phyloP scores from a whole-genome alignment of 1,284 basidiomycete genomes.

The Fomitopsis schrenkii region DNA sequence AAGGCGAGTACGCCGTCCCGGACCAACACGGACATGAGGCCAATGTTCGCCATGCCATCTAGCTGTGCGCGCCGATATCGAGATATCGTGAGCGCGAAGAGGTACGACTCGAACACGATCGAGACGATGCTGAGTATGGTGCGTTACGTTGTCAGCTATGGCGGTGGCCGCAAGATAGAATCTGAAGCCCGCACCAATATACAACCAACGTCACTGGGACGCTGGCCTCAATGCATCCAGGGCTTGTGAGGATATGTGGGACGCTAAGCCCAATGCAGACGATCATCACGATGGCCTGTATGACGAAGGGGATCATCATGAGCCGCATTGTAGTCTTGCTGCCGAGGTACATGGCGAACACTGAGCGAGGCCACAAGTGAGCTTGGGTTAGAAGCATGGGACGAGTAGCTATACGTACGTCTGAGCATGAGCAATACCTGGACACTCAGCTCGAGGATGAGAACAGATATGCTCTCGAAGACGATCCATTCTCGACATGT shows the following conservation, averaged over 20 bases:
- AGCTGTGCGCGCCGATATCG: constrained; percentile 27
- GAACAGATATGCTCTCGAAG: constrained; percentile 26
- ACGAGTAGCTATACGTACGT: constrained; percentile 17
- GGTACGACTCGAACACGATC: constrained; percentile 31
- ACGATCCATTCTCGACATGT: constrained; percentile 28
- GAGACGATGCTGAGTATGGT: constrained; percentile 25
- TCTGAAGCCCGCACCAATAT: constrained; percentile 23
- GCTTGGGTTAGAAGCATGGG: neutral
- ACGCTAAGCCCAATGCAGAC: constrained; percentile 23
- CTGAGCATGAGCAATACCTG: constrained; percentile 30
- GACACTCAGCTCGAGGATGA: constrained; percentile 26
- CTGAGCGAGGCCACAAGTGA: constrained; percentile 10
- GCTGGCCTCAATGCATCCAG: constrained; percentile 19
- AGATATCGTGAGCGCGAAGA: constrained; percentile 31
- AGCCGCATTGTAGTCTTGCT: constrained; percentile 14
- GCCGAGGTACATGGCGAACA: constrained; percentile 29
- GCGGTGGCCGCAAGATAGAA: too few relatives aligned
- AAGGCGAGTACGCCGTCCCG: constrained; percentile 33
- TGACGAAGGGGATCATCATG: constrained; percentile 20
- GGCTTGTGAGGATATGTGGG: constrained; percentile 22
- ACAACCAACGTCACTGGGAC: constrained; percentile 24
- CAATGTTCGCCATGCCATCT: constrained; percentile 27
- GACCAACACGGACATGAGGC: constrained; percentile 29
- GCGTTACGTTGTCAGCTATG: neutral
- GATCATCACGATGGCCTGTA: constrained; percentile 23